Base-by-base conservation (phyloP, 2,329 filamentous ascomycete genomes). In the Diaporthe sp. region DNA sequence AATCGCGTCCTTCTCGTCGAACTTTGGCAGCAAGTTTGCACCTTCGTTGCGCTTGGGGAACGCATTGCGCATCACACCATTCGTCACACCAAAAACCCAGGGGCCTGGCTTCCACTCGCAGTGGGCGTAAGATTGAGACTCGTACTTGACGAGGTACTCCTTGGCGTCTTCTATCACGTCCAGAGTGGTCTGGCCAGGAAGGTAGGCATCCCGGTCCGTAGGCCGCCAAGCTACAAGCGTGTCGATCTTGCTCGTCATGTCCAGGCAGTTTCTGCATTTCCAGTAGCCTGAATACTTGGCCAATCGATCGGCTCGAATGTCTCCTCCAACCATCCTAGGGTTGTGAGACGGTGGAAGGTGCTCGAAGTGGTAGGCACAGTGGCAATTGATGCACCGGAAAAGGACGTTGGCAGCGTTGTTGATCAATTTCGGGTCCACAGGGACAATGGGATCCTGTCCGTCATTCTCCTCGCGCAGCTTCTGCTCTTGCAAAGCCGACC, bases 91-190 rank as follows among this genome's bases (percentile, higher is more conserved):
- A 87, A 91, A 96, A 0, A 98, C 90, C 97, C 97, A 99, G 22
- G 93, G 89, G 17, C 96, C 97, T 13, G 95, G 92, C 89, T 95
- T 94, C 97, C 97, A 99, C 9, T 88, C 88, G 72, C 94, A 95
- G 78, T 94, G 93, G 77, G 92, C 93, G 80, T 98, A 97, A 0
- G 96, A 98, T 74, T 91, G 88, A 0, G 88, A 87, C 60, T 94
- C 92, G 95, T 96, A 98, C 82, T 97, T 98, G 79, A 99, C 86
- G 3, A 99, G 89, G 80, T 98, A 99, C 79, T 98, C 95, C 78
- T 96, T 96, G n/a, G 94, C 88, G 73, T 95, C 93, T 80, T 97
- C 93, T 15, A 85, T 83, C n/a, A 94, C 85, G 72, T 90, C 85
- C 39, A 91, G 85, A 65, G 88, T 87, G 1, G 86, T 85, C 71